These are phyloP conservation scores for Starmera dryadoides DNA, from an alignment of 805 yeast genomes.

Conservation along the genomic window DNA sequence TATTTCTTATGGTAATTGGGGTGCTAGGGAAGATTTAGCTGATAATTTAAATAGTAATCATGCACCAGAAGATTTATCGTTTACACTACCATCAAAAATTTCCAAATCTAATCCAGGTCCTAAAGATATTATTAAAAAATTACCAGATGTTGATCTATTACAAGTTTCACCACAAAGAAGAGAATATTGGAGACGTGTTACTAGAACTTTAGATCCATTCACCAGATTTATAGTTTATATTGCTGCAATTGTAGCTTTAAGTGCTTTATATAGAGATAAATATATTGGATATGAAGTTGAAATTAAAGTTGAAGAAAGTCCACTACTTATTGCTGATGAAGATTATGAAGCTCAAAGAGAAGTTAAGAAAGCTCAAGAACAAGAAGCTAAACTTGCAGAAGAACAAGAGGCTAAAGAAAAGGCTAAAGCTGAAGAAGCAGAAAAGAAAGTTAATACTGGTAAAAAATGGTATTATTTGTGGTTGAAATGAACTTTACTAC, in stretches of 20 bases:
- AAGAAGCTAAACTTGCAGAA: conserved; percentile 1
- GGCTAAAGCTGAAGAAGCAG: not conserved
- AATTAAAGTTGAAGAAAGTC: conserved; percentile 31
- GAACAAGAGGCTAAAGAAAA: not conserved
- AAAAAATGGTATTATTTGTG: conserved; percentile 22
- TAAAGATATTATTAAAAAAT: conserved; percentile 19
- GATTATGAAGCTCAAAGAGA: conserved; percentile 13
- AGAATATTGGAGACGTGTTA: conserved; percentile 36
- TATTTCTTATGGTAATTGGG: conserved; percentile 65
- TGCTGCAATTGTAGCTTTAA: conserved; percentile 36
- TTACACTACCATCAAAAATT: conserved; percentile 32
- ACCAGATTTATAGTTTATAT: conserved; percentile 47
- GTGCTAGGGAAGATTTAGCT: conserved; percentile 52
- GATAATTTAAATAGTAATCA: conserved; percentile 31
- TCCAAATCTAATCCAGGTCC: conserved; percentile 7
- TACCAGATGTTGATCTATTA: conserved; percentile 32
- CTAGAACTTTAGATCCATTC: conserved; percentile 47
- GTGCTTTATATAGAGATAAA: conserved; percentile 53
- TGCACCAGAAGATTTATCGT: conserved; percentile 57
- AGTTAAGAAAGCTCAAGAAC: conserved; percentile 7
- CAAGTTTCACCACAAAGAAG: conserved; percentile 37
- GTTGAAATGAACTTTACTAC: conserved; percentile 9
- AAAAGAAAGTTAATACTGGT: no score
- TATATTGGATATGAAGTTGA: conserved; percentile 32
- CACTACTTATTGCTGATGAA: conserved; percentile 31